These are phyloP conservation scores for Penicillium tannophilum DNA, from an alignment of 495 filamentous ascomycete species.

Conservation along the genomic window DNA sequence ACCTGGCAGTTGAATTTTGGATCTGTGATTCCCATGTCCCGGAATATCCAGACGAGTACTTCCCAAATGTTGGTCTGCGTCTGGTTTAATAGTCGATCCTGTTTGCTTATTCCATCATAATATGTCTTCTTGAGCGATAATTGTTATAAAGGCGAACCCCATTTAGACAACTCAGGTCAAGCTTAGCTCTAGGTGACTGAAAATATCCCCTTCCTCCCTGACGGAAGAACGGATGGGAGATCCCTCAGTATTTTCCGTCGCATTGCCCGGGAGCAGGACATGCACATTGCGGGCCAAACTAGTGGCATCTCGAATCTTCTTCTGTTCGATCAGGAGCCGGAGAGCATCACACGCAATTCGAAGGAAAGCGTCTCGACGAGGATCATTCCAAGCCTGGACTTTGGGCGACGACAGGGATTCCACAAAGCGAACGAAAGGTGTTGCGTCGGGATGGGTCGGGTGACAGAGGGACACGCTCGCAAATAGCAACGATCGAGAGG, in stretches of 20 bases:
- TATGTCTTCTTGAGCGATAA: background rate
- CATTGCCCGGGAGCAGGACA: constrained; percentile 29
- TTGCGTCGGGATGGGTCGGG: constrained; percentile 35
- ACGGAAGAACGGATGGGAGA: constrained; percentile 14
- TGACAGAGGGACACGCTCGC: constrained; percentile 38
- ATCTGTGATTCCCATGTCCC: background rate
- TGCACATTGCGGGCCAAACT: constrained; percentile 37
- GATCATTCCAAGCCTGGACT: constrained; percentile 22
- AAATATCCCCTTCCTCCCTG: constrained; percentile 27
- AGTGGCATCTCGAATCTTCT: constrained; percentile 31
- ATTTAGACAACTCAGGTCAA: constrained; percentile 28
- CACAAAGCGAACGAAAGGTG: constrained; percentile 35
- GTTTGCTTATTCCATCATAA: background rate
- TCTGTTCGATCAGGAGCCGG: constrained; percentile 36
- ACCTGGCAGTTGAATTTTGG: background rate
- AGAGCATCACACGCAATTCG: constrained; percentile 38
- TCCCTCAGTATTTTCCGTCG: constrained; percentile 9
- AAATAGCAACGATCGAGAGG: constrained; percentile 24
- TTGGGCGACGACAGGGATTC: constrained; percentile 15
- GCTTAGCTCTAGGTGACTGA: constrained; percentile 33
- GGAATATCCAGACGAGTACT: background rate
- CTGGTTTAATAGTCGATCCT: background rate
- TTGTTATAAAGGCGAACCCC: background rate
- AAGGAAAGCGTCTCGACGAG: constrained; percentile 30
- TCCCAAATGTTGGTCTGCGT: background rate